Conservation (phyloP, 257 asterid species). For the Solanum paucissectum region DNA sequence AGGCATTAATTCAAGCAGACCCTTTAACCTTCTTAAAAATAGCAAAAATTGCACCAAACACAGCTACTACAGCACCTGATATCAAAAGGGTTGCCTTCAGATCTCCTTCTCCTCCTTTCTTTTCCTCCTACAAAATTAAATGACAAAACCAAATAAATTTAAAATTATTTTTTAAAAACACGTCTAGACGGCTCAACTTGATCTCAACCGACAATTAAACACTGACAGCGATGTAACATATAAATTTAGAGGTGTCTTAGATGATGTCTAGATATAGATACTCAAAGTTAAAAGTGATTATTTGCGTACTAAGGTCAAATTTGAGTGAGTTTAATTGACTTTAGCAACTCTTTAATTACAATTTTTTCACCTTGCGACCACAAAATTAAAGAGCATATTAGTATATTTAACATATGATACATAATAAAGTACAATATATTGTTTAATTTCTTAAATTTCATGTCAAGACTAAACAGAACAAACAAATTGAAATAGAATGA, state of each 20-base stretch:
- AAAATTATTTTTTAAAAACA: neutral
- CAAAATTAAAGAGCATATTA: too few relatives aligned
- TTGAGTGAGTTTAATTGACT: neutral
- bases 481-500: neutral
- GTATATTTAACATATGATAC: too few relatives aligned
- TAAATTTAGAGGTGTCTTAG: neutral
- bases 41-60: conserved; percentile 42
- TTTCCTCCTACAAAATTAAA: conserved; percentile 1
- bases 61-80: conserved; percentile 42
- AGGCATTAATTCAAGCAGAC: neutral
- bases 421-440: neutral
- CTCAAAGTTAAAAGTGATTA: neutral
- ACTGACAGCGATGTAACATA: neutral
- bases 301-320: neutral
- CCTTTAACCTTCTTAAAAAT: conserved; percentile 30
- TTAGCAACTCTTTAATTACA: neutral
- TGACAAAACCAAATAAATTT: neutral
- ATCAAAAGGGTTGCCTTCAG: conserved; percentile 27
- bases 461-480: neutral
- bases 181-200: neutral
- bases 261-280: neutral
- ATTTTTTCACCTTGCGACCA: neutral
- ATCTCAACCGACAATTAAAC: too few relatives aligned
- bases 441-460: too few relatives aligned
- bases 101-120: conserved; percentile 6